A percentile compares a stretch with the other conserved stretches of the same genome.
These are phyloP conservation scores for Umbelopsis vinacea DNA, from an alignment of 192 early-diverging fungal species.

Conservation along the genomic window DNA sequence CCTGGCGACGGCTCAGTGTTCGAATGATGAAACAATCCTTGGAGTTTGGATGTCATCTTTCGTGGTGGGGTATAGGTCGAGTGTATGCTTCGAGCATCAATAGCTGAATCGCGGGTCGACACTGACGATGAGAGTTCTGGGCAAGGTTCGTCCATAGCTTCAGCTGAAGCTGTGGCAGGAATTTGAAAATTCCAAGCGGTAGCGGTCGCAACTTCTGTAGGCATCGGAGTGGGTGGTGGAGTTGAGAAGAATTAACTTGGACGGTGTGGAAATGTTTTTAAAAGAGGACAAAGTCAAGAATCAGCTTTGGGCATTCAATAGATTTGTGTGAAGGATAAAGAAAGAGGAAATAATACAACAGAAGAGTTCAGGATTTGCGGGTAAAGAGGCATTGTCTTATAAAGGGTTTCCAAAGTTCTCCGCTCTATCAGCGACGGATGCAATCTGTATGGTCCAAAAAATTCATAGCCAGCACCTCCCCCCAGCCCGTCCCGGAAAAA, in stretches of 20 bases:
- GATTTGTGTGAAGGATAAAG: neutral
- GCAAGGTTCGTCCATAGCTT: constrained; percentile 7
- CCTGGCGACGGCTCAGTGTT: neutral
- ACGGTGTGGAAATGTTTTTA: neutral
- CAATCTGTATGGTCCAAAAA: constrained; percentile 15
- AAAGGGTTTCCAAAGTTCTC: neutral
- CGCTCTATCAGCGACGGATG: constrained; percentile 5
- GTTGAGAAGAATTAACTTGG: neutral
- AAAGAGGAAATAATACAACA: neutral
- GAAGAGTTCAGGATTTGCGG: neutral
- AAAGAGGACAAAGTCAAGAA: neutral
- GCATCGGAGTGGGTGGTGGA: neutral
- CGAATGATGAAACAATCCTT: neutral
- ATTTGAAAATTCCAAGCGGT: constrained; percentile 17
- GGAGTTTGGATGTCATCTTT: neutral
- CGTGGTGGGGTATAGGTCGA: constrained; percentile 17
- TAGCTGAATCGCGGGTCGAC: constrained; percentile 18
- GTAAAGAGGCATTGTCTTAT: constrained; percentile 11
- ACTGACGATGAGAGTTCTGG: constrained; percentile 29
- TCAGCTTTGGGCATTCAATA: neutral
- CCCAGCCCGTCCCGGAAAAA: constrained; percentile 6
- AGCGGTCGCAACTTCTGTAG: neutral
- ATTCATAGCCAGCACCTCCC: constrained; percentile 4
- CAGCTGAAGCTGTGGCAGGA: neutral
- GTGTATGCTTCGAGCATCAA: neutral